phyloP scores from a whole-genome alignment of 2,329 filamentous ascomycete genomes.

The Aureobasidium melanogenum region DNA sequence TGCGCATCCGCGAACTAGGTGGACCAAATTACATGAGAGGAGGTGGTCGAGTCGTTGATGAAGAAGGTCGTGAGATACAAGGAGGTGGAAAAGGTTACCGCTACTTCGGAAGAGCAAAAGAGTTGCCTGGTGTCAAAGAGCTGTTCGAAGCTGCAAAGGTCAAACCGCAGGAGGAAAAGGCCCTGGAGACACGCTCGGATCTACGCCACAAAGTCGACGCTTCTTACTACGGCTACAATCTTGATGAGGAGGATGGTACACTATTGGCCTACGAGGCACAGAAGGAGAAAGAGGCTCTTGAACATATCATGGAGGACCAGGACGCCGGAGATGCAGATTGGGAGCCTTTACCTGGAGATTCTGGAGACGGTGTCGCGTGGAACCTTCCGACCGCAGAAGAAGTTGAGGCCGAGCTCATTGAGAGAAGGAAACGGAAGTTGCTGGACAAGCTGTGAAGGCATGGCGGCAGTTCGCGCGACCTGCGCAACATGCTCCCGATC shows the following conservation, averaged over 20 bases:
- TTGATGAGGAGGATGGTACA: constrained; percentile 80
- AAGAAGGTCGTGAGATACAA: constrained; percentile 47
- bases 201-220: constrained; percentile 75
- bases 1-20: constrained; percentile 90
- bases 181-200: constrained; percentile 59
- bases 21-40: constrained; percentile 91
- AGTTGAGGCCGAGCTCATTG: constrained; percentile 88
- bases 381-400: constrained; percentile 77
- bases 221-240: constrained; percentile 89
- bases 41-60: constrained; percentile 44
- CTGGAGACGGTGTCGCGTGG: constrained; percentile 75
- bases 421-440: constrained; percentile 71
- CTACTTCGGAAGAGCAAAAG: constrained; percentile 84
- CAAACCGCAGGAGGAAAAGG: constrained; percentile 43
- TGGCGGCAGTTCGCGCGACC: background rate
- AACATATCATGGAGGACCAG: constrained; percentile 53
- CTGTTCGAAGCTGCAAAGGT: constrained; percentile 72
- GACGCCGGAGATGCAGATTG: constrained; percentile 47
- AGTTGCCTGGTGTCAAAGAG: constrained; percentile 92
- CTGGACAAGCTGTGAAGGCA: constrained; percentile 61
- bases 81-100: constrained; percentile 80
- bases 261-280: constrained; percentile 70
- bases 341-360: constrained; percentile 80
- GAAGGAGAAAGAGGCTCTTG: constrained; percentile 70
- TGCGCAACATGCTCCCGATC: background rate